Evolutionary conservation across 116 monocot genomes (phyloP).

Genomic region (Papilionanthe hybrid): DNA sequence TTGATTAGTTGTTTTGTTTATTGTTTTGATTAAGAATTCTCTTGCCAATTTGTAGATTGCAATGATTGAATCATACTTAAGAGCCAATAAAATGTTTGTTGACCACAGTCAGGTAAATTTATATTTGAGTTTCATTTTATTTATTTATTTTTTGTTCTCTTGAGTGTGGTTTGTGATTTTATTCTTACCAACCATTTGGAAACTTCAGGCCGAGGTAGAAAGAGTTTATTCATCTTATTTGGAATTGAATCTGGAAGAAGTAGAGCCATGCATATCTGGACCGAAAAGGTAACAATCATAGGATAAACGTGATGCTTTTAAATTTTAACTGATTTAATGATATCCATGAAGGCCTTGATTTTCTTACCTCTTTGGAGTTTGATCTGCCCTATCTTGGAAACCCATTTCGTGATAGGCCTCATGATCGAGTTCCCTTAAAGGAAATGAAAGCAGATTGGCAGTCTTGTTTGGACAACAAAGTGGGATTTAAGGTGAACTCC

Average conservation of each 20-base stretch:
- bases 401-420: constrained; percentile 39
- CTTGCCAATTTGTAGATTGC: constrained; percentile 29
- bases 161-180: constrained; percentile 9
- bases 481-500: constrained; percentile 51
- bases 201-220: constrained; percentile 38
- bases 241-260: constrained; percentile 50
- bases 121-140: neutral
- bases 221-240: constrained; percentile 66
- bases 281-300: constrained; percentile 51
- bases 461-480: constrained; percentile 51
- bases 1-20: constrained; percentile 4
- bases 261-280: constrained; percentile 68
- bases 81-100: constrained; percentile 68
- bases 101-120: constrained; percentile 43
- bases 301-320: neutral
- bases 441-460: constrained; percentile 65
- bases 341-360: neutral
- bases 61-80: constrained; percentile 63
- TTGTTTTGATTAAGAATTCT: constrained; percentile 4
- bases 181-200: neutral
- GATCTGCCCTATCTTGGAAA: neutral
- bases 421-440: constrained; percentile 58
- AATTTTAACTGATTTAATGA: neutral
- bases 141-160: constrained; percentile 1
- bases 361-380: neutral